Evolutionary conservation across 208 protist genomes (phyloP), one percentile per base, ranked within the genome.

Genomic region (Angomonas ambiguus): DNA sequence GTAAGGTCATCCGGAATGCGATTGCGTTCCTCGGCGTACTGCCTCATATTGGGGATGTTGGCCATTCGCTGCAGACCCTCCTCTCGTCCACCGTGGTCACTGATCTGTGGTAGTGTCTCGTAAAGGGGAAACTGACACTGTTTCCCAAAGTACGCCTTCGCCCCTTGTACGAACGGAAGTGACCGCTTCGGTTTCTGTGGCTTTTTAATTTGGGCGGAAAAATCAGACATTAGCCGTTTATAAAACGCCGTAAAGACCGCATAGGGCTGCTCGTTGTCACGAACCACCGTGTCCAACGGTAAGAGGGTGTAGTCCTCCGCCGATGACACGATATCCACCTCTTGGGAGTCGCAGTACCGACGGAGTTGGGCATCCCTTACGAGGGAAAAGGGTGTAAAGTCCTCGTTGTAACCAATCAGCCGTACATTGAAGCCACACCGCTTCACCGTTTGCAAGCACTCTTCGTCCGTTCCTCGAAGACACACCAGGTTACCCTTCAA

Each of bases 201-300:
- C 27, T 51, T 41, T 28, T 34, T 71, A 13, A 92, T 73, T 20
- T 67, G 30, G 16, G 38, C 20, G 6, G 74, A 76, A 69, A 86
- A 74, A 4, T 83, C 60, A 0, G 65, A 67, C 31, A 83, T 55
- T 31, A 93, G 62, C 8, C 33, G 53, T 49, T 77, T 74, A 69
- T 85, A 93, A 67, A 89, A 93, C 22, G 81, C 74, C 25, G 82
- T 93, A 71, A 89, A 93, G 32, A 93, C 82, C 35, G 79, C 80
- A 61, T 91, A 93, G 10, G 83, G 84, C 38, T 76, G 51, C 3
- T 71, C 73, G 13, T 65, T 25, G 16, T 58, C 65, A 22, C 53
- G 83, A 22, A 70, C 35, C 27, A 93, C 74, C 20, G 59, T 63
- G 28, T 78, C 72, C 13, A 81, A 64, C 24, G 79, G 79, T 1